phyloP scores from a whole-genome alignment of 2,329 filamentous ascomycete genomes.

The Fusarium sp. region DNA sequence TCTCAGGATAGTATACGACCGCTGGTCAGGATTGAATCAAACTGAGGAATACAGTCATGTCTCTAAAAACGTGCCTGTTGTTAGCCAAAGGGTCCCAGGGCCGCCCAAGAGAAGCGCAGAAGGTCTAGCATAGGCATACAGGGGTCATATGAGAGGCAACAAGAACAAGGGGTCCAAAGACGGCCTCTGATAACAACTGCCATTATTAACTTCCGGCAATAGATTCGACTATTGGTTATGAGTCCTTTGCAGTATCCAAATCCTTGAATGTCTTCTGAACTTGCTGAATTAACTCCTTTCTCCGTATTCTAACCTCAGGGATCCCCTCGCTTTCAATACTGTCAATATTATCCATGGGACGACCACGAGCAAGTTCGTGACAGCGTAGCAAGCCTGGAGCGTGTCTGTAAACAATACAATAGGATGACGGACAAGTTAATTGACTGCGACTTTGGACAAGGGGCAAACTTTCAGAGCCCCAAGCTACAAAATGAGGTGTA shows the following conservation, averaged over 20 bases:
- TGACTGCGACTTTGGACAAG: background rate
- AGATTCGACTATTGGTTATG: conserved; percentile 9
- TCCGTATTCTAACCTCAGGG: conserved; percentile 67
- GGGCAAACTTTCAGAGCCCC: background rate
- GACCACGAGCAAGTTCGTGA: background rate
- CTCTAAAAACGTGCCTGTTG: no score
- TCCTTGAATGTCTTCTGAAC: conserved; percentile 77
- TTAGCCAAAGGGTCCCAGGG: no score
- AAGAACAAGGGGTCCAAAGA: no score
- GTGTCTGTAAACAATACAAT: background rate
- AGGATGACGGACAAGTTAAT: background rate
- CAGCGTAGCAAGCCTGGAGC: background rate
- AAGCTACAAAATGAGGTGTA: background rate
- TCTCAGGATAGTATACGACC: no score
- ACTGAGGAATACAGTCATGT: no score
- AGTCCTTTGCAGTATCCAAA: conserved; percentile 68
- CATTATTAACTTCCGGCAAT: no score
- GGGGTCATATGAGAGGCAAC: no score
- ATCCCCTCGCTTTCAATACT: background rate
- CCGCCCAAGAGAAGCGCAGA: no score
- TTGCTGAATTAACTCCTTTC: conserved; percentile 82
- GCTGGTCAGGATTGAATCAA: no score
- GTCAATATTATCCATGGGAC: background rate
- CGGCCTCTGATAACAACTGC: no score
- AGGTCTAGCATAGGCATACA: no score